Evolutionary conservation across 371 early-diverging fungal genomes (phyloP).

Genomic region (Saksenaea vasiformis): DNA sequence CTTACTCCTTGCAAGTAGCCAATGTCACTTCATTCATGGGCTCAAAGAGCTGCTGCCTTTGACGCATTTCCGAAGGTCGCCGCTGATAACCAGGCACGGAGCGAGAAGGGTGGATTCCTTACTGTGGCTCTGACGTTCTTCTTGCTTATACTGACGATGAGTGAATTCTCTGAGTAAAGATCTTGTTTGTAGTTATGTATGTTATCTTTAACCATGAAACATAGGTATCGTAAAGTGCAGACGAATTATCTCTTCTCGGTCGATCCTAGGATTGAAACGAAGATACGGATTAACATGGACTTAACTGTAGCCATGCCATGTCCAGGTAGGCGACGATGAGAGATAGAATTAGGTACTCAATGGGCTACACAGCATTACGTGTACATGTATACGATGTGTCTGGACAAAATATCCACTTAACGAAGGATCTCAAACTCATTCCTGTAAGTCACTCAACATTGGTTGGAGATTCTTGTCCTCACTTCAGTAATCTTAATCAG

Average conservation of each 20-base stretch:
- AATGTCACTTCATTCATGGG: conserved; percentile 18
- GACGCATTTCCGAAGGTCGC: conserved; percentile 94
- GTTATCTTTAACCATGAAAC: not conserved
- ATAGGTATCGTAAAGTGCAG: conserved; percentile 51
- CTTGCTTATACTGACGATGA: conserved; percentile 63
- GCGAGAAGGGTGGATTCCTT: conserved; percentile 80
- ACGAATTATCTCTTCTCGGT: conserved; percentile 81
- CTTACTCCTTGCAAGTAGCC: not conserved
- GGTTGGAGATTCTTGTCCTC: not conserved
- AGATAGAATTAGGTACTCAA: not conserved
- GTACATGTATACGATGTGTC: conserved; percentile 55
- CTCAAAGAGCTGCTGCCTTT: conserved; percentile 43
- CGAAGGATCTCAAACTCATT: conserved; percentile 37
- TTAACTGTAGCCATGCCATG: conserved; percentile 91
- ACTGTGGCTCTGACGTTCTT: conserved; percentile 70
- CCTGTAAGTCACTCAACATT: conserved; percentile 34
- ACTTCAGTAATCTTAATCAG: conserved; percentile 22
- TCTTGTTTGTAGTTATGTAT: not conserved
- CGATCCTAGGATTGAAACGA: conserved; percentile 65
- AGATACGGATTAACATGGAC: conserved; percentile 85
- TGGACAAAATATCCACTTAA: conserved; percentile 45
- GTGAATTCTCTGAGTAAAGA: conserved; percentile 72
- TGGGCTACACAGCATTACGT: conserved; percentile 9
- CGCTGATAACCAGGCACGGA: conserved; percentile 70
- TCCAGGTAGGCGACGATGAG: conserved; percentile 48